A percentile compares a stretch with the other conserved stretches of the same genome.
Conservation (phyloP, 1,284 basidiomycete species). For the Inonotus hispidus region DNA sequence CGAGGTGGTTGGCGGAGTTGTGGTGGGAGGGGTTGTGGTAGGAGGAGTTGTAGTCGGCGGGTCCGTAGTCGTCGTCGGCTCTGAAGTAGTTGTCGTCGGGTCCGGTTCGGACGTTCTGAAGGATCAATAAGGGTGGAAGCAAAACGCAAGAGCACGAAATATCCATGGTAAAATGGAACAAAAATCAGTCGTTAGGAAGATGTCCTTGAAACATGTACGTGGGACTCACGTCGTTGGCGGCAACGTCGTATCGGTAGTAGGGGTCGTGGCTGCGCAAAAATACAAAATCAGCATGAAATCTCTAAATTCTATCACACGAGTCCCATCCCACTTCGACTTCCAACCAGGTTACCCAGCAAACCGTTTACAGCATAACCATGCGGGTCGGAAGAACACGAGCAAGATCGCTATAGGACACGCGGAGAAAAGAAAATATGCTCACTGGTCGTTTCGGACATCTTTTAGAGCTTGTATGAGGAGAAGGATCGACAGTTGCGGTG, state of each 20-base stretch:
- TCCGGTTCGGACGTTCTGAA: not conserved
- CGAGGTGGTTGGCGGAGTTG: not conserved
- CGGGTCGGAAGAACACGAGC: not conserved
- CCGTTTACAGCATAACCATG: not conserved
- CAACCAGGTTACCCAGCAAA: not conserved
- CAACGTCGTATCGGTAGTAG: not conserved
- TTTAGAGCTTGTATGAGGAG: not conserved
- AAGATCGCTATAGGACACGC: not conserved
- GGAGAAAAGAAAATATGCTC: not conserved
- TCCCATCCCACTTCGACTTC: not conserved
- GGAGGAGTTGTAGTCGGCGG: not conserved
- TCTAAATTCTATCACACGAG: not conserved
- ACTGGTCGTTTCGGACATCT: slow-evolving; percentile 1
- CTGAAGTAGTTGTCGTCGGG: not conserved
- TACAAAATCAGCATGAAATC: not conserved
- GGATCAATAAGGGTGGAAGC: not conserved
- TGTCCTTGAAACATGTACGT: not conserved
- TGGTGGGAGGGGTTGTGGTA: not conserved
- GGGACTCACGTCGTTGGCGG: not conserved
- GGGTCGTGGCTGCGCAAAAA: not conserved
- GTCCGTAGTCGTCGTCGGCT: not conserved
- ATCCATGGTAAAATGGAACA: not conserved
- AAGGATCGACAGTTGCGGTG: not conserved
- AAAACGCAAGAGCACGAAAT: not conserved
- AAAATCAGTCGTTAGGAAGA: not conserved